These are phyloP conservation scores for Boletus rex-veris DNA, from an alignment of 768 basidiomycete genomes.

Conservation along the genomic window DNA sequence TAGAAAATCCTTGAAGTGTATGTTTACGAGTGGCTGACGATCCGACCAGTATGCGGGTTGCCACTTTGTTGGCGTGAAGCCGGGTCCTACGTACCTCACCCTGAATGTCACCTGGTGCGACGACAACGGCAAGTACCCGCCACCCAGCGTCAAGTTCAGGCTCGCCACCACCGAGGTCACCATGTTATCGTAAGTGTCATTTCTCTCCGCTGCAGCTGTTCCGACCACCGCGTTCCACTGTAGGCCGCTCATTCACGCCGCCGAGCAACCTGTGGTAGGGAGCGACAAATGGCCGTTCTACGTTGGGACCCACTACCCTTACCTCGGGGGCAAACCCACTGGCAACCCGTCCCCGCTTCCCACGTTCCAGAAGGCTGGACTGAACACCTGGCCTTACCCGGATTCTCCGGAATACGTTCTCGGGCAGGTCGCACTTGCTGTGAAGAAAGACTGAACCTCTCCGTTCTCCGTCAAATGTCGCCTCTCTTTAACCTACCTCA, in stretches of 20 bases:
- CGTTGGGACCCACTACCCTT: not conserved
- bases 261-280: not conserved
- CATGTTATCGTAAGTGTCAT: not conserved
- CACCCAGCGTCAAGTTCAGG: not conserved
- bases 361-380: not conserved
- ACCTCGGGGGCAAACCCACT: not conserved
- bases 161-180: not conserved
- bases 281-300: not conserved
- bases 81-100: not conserved
- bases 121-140: not conserved
- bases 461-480: too few relatives aligned
- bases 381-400: not conserved
- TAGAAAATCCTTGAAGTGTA: not conserved
- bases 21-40: not conserved
- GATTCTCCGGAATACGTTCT: not conserved
- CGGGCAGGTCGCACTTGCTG: not conserved
- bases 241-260: not conserved
- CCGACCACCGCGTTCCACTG: too few relatives aligned
- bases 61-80: not conserved
- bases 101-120: not conserved
- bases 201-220: not conserved
- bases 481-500: too few relatives aligned
- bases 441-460: too few relatives aligned
- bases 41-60: not conserved
- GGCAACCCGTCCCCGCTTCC: conserved; percentile 2